Base-by-base conservation (phyloP, 2,329 filamentous ascomycete genomes). In the Stylonectria norvegica region DNA sequence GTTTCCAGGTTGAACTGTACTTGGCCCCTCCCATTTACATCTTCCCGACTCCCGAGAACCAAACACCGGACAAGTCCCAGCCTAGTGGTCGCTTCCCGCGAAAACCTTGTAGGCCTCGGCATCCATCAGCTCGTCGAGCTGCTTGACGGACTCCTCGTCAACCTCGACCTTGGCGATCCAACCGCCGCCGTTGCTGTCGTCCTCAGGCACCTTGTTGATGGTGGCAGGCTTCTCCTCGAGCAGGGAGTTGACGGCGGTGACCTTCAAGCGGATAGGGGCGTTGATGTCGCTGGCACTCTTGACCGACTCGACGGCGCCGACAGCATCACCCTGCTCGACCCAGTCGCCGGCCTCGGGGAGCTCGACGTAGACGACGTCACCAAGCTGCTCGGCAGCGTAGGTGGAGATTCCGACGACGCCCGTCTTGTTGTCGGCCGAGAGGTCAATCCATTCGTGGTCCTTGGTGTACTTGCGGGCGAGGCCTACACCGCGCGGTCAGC, bases 281-380 rank as follows among this genome's bases (percentile, higher is more conserved):
- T 95, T 85, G 73, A 98, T 95, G 65, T 98, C 93, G 49, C 88
- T 91, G n/a, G 93, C 93, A 48, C 86, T 93, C 77, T 98, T 98
- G 67, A 98, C 93, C 3, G 89, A 96, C 74, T 98, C 93, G 56
- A 98, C 91, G 45, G 91, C 89, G 53, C 93, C 93, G 55, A 97
- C 86, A 50, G 85, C 76, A 62, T 97, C 91, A 58, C 89, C 89
- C 42, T 82, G 78, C 43, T 69, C 68, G 47, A 95, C 77, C 57
- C 84, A 78, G 55, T 82, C 72, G 51, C 81, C 50, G 40, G 75
- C 62, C 53, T 83, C 74, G 41, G 93, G 93, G 20, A 98, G 85
- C 75, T 98, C 93, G 59, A 97, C 89, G 72, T 86, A 98, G 62
- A 98, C 91, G 44, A 97, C 90, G 64, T 98, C 93, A 54, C 93